Evolutionary conservation across 2,329 filamentous ascomycete genomes (phyloP), one percentile per base, ranked within the genome.

Genomic region (Aspergillus sp.): DNA sequence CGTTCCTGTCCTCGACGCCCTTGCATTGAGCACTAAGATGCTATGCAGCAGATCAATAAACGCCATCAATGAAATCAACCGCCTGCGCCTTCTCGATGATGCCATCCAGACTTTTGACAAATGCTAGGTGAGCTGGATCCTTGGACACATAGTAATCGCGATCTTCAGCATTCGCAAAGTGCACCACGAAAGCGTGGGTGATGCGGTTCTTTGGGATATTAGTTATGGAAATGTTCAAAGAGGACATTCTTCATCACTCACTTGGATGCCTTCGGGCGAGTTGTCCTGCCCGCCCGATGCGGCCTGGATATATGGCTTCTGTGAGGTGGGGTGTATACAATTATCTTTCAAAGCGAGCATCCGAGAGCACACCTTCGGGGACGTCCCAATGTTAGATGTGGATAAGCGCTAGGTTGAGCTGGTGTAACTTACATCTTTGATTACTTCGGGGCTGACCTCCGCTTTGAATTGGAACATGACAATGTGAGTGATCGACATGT

Each of bases 401-500:
- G 6, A 62, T 21, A 61, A 17, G 1, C 32, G 36, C 3, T 15
- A 3, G 7, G 19, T n/a, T 19, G 7, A 15, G 36, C 8, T 42
- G 30, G 36, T n/a, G 23, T 38, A 17, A 75, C 81, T 49, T 75
- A 89, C 88, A 67, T 84, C 81, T 65, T 84, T 77, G 7, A 89
- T 77, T 32, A 83, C 78, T 15, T 82, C 80, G 0, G 78, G 66
- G 1, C 78, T 77, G 1, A 80, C 72, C 0, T 77, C 76, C 0
- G 83, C 72, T 69, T 88, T 87, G 78, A 89, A 89, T 62, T 86
- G 81, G 68, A 90, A 88, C 25, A 90, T 78, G 3, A 91, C 88
- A 54, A 90, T 82, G 71, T 91, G 89, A n/a, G 85, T 78, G 66
- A 90, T 81, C 0, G 85, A 71, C 87, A 90, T 90, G 2, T n/a